Base-by-base conservation (phyloP, 257 asterid species). In the Apocynum venetum region DNA sequence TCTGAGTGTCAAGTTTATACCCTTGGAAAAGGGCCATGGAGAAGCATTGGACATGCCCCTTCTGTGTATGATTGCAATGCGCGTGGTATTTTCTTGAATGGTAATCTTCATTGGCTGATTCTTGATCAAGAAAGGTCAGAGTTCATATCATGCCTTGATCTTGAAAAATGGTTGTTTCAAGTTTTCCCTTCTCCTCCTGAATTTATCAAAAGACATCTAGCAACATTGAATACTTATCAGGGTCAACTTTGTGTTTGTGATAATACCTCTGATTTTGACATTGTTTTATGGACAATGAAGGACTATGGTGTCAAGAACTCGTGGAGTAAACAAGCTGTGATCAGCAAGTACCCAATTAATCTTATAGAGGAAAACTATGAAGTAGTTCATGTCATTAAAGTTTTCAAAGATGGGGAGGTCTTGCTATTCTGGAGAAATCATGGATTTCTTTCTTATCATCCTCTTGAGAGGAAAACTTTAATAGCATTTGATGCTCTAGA, bases 61-160 rank as follows among this genome's bases (percentile, higher is more conserved):
- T 85, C 79, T 56, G 74, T 71, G 1, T 83, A 77, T 63, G 75
- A 82, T 51, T 73, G 90, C 43, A 40, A 77, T 1, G 2, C 67
- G 4, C 14, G 67, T 0, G 93, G 91, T 8, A 44, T 85, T 20
- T 83, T 82, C 47, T 56, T 87, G 53, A 70, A 78, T 10, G 86
- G 86, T 0, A 85, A 82, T 25, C 78, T 88, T n/a, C 92, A 90
- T 47, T 90, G 96, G 93, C 72, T 87, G 78, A 77, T 84, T 19
- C 46, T 36, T n/a, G 91, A 90, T 80, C 74, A 78, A 47, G 70
- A 79, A 17, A 70, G 79, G 8, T 3, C 12, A 2, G 92, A 90
- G 66, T 65, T 83, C 55, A 82, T 91, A 55, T 87, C 90, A 1
- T 83, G 89, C 46, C 87, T 90, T 46, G 87, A 87, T 78, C 89